Conservation (phyloP, 257 asterid genomes). For the Anisodus tanguticus region DNA sequence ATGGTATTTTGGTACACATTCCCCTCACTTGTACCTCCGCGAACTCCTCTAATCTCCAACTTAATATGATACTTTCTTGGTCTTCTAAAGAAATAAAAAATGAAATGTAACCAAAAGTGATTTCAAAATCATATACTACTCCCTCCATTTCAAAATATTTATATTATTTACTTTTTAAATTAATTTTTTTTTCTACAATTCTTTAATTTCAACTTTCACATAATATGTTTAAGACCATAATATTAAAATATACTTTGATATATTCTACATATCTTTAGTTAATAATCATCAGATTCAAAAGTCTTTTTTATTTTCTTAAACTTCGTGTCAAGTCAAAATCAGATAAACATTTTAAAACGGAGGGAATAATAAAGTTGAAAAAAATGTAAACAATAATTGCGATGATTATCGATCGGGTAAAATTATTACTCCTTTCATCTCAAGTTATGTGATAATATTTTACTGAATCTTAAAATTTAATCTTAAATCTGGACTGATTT, state of each 20-base stretch:
- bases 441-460: neutral
- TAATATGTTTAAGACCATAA: too few relatives aligned
- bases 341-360: too few relatives aligned
- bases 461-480: neutral
- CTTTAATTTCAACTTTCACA: too few relatives aligned
- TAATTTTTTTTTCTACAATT: too few relatives aligned
- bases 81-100: conserved; percentile 14
- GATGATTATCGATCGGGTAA: neutral
- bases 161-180: too few relatives aligned
- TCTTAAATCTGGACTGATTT: too few relatives aligned
- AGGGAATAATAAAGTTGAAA: neutral
- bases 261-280: too few relatives aligned
- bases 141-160: too few relatives aligned
- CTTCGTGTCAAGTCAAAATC: too few relatives aligned
- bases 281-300: too few relatives aligned
- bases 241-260: too few relatives aligned
- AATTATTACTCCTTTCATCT: neutral
- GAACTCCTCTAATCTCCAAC: neutral
- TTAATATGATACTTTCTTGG: neutral
- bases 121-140: neutral
- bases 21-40: neutral
- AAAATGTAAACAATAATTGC: neutral
- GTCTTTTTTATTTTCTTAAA: too few relatives aligned
- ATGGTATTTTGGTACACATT: conserved; percentile 13
- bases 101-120: neutral